phyloP scores from a whole-genome alignment of 176 grass and related monocot genomes.

The Rhynchospora breviuscula region DNA sequence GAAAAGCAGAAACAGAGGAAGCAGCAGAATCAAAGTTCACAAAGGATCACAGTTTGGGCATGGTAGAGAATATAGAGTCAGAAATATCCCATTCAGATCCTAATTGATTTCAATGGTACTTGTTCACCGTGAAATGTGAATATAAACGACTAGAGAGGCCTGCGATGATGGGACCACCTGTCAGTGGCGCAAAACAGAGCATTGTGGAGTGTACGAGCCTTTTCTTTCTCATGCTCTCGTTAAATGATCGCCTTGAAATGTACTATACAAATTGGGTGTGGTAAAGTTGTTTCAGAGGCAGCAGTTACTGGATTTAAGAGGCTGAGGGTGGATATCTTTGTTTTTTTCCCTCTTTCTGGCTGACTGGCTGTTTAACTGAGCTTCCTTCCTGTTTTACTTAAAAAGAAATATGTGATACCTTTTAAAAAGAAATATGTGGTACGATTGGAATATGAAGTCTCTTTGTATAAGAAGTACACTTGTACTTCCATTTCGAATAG shows the following conservation, averaged over 20 bases:
- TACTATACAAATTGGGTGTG: not conserved
- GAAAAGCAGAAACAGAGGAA: constrained; percentile 12
- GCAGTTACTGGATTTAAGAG: not conserved
- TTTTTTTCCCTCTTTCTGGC: not conserved
- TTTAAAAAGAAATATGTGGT: not conserved
- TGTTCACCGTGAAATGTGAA: not conserved
- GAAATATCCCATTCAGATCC: constrained; percentile 25
- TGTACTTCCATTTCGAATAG: too few relatives aligned
- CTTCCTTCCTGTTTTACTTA: not conserved
- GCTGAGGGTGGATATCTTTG: not conserved
- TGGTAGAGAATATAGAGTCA: constrained; percentile 36
- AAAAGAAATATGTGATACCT: not conserved
- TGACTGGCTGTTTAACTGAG: not conserved
- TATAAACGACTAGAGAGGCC: not conserved
- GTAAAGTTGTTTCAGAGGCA: not conserved
- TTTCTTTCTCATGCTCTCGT: not conserved
- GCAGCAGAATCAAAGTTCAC: constrained; percentile 41
- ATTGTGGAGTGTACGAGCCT: not conserved
- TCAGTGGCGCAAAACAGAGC: not conserved
- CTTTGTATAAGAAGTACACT: too few relatives aligned
- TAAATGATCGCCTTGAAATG: not conserved
- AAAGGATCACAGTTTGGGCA: constrained; percentile 48
- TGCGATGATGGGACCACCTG: not conserved
- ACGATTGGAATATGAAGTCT: too few relatives aligned
- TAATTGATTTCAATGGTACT: not conserved